Evolutionary conservation across 1,284 basidiomycete genomes (phyloP), one percentile per base, ranked within the genome.

Genomic region (Phenoliferia sp.): DNA sequence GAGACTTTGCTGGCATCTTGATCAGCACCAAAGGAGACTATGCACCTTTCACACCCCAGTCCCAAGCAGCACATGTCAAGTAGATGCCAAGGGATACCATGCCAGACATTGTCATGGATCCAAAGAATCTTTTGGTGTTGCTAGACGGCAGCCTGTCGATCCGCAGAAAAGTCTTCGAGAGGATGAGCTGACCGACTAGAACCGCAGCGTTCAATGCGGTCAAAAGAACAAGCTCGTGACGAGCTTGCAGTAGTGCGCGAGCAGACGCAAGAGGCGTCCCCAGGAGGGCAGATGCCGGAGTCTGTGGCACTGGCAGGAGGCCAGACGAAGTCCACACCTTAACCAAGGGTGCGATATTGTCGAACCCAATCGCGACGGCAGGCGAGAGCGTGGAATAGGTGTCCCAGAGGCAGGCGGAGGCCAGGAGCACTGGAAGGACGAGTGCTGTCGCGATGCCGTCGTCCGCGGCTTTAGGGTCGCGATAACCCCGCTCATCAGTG

Each of bases 131-230:
- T 63, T 74, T 73, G 44, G 76, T 70, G 44, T 78, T 78, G 74
- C 77, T 78, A 48, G 75, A 66, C 4, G 77, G 77, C 22, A 79
- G 62, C 34, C 67, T 71, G 33, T 75, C 74, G 33, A 69, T 73
- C n/a, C 68, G 68, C 9, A 78, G 69, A 1, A 76, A 59, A 17
- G 78, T 76, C 22, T 73, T 67, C 16, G 79, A 61, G 17, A 78
- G 70, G 50, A 74, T 70, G 55, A 80, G 73, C 10, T 78, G 69
- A 28, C 77, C 36, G 6, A 79, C 69, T 9, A 80, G 65, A 26
- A 74, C 66, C 28, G 73, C 69, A 1, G 78, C 69, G 65, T 80
- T 80, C 60, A 77, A 73, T 31, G 75, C 71, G 48, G 78, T 81
- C 66, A 78, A 76, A 28, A 79, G 70, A 19, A 80, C 69, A 55